Evolutionary conservation across 2,329 filamentous ascomycete species (phyloP), one percentile per base, ranked within the genome.

Genomic region (Graphilbum fragrans): DNA sequence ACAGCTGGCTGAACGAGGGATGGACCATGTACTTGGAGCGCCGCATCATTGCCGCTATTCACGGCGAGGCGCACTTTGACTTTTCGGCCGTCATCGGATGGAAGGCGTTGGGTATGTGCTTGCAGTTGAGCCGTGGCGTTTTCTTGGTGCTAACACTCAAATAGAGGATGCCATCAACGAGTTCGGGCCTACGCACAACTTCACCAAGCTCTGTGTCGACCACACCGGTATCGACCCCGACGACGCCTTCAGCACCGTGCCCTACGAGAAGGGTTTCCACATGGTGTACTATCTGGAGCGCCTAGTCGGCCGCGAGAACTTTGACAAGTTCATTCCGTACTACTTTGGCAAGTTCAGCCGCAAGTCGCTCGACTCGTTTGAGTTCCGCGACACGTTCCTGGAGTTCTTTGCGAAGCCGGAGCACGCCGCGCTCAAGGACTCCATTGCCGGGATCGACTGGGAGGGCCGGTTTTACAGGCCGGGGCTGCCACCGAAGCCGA

Each of bases 21-120:
- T 96, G 90, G 92, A 96, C 92, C 1, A 83, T 82, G 18, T 98
- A 98, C 55, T 72, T 96, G 5, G 92, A 98, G 63, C 82, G 92
- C 40, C 76, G 92, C 38, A 86, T 93, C 45, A 72, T 80, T 49
- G 82, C 78, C 14, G 74, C 69, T 18, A 69, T 94, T 35, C 87
- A 95, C 52, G 87, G 87, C 37, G 82, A 90, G 48, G 65, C 83
- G 5, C 80, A 93, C 56, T 85, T 92, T 47, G 84, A 95, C 63
- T 96, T 98, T 60, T 93, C 85, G 9, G 81, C 90, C 48, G 94
- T 96, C 49, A 93, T 95, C 49, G 92, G 92, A 45, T 96, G 90
- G 90, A 92, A 94, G 57, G 75, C 81, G 2, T 74, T 94, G 17
- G 73, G 71, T 75, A 56, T 42, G 65, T 50, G 17, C 29, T 8